Evolutionary conservation across 495 filamentous ascomycete genomes (phyloP).

Genomic region (Xylaria nigripes): DNA sequence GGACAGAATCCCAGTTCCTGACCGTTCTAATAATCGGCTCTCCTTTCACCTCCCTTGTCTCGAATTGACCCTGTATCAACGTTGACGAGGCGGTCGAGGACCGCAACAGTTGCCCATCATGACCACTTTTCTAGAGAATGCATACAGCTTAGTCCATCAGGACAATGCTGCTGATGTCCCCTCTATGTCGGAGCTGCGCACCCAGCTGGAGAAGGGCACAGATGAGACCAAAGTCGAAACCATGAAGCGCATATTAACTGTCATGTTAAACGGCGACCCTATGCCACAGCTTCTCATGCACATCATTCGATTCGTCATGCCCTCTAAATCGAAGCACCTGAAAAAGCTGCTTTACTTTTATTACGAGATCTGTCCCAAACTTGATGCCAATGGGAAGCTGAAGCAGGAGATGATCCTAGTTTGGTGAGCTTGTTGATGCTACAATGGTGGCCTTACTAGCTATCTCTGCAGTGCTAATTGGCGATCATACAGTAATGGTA

Average conservation of each 20-base stretch:
- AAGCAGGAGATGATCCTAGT: slow-evolving; percentile 99
- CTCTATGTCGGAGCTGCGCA: slow-evolving; percentile 79
- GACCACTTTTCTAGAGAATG: slow-evolving; percentile 86
- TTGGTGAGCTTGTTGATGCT: slow-evolving; percentile 58
- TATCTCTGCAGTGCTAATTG: slow-evolving; percentile 4
- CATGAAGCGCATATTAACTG: slow-evolving; percentile 93
- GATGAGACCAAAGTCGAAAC: slow-evolving; percentile 97
- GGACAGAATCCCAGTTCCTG: background rate
- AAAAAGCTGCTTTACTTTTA: slow-evolving; percentile 99
- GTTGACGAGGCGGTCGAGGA: slow-evolving; percentile 20
- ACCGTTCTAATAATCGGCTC: background rate
- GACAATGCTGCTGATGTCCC: slow-evolving; percentile 93
- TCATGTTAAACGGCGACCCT: slow-evolving; percentile 97
- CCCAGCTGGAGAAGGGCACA: slow-evolving; percentile 92
- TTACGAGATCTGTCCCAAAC: slow-evolving; percentile 97
- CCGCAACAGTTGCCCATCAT: slow-evolving; percentile 51
- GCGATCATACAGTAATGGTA: slow-evolving; percentile 67
- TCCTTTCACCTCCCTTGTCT: background rate
- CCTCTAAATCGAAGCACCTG: slow-evolving; percentile 87
- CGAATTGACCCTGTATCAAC: slow-evolving; percentile 6
- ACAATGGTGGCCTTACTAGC: background rate
- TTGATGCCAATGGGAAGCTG: slow-evolving; percentile 80
- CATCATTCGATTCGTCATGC: slow-evolving; percentile 99
- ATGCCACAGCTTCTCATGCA: slow-evolving; percentile 96
- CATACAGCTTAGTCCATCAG: slow-evolving; percentile 91